A percentile compares a stretch with the other conserved stretches of the same genome.
Conservation (phyloP, 1,284 basidiomycete species). For the Austroboletus olivaceoglutinosus region DNA sequence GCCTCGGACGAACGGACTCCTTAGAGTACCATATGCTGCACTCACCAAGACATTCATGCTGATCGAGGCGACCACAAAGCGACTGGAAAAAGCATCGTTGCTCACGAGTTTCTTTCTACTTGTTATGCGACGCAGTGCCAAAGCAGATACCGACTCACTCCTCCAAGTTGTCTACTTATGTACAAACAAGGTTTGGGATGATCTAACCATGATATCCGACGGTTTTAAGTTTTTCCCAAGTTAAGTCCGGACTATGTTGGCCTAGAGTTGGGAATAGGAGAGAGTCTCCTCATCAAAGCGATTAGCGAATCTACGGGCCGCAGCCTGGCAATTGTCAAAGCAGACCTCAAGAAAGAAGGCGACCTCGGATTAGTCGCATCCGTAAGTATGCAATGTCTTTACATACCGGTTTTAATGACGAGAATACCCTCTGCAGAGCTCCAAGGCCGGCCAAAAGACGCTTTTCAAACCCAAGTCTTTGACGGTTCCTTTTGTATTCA, state of each 20-base stretch:
- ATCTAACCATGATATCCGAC: not conserved
- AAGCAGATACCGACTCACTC: slow-evolving; percentile 68
- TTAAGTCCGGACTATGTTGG: slow-evolving; percentile 96
- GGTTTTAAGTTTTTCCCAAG: slow-evolving; percentile 39
- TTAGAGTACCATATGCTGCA: slow-evolving; percentile 90
- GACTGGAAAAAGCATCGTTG: slow-evolving; percentile 88
- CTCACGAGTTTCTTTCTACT: slow-evolving; percentile 87
- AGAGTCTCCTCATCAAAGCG: slow-evolving; percentile 92
- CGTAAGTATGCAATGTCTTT: slow-evolving; percentile 41
- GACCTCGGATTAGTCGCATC: slow-evolving; percentile 95
- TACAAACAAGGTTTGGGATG: slow-evolving; percentile 81
- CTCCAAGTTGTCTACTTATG: slow-evolving; percentile 94
- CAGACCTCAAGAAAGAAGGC: slow-evolving; percentile 91
- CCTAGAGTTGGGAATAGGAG: slow-evolving; percentile 95
- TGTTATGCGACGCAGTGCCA: slow-evolving; percentile 81
- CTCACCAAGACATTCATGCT: slow-evolving; percentile 85
- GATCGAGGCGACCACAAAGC: slow-evolving; percentile 95
- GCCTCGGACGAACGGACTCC: slow-evolving; percentile 4
- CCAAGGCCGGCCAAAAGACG: slow-evolving; percentile 91
- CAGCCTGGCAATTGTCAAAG: slow-evolving; percentile 79
- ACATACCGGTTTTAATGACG: not conserved
- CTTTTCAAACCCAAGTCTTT: slow-evolving; percentile 93
- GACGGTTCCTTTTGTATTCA: slow-evolving; percentile 87
- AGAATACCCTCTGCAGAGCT: slow-evolving; percentile 54
- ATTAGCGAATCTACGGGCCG: slow-evolving; percentile 95